phyloP scores from a whole-genome alignment of 352 stramenopile species.

The Phytophthora boehmeriae region DNA sequence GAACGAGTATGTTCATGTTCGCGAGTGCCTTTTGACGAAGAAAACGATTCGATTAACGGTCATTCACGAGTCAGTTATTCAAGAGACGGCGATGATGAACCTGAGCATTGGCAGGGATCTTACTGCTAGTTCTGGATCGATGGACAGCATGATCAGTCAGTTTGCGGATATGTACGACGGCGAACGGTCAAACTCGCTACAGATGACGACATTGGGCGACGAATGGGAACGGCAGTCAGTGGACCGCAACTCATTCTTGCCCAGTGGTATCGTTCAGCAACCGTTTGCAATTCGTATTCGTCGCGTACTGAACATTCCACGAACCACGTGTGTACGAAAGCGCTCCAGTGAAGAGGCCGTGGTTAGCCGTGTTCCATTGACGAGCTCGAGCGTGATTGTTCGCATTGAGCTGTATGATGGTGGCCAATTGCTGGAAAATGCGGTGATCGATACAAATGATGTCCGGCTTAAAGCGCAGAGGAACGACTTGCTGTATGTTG shows the following conservation, averaged over 20 bases:
- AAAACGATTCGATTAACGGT: slow-evolving; percentile 86
- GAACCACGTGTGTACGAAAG: slow-evolving; percentile 67
- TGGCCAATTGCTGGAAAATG: slow-evolving; percentile 71
- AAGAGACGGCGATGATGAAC: slow-evolving; percentile 81
- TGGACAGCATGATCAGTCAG: slow-evolving; percentile 51
- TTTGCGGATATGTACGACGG: slow-evolving; percentile 64
- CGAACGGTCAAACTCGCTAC: slow-evolving; percentile 59
- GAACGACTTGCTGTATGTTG: slow-evolving; percentile 71
- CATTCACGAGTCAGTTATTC: slow-evolving; percentile 87
- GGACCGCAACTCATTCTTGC: slow-evolving; percentile 40
- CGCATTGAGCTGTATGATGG: slow-evolving; percentile 82
- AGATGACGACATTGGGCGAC: slow-evolving; percentile 77
- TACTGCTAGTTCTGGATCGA: slow-evolving; percentile 32
- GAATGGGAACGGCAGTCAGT: slow-evolving; percentile 66
- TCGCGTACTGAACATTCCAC: slow-evolving; percentile 86
- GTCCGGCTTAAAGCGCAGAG: slow-evolving; percentile 75
- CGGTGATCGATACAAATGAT: slow-evolving; percentile 69
- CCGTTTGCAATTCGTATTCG: slow-evolving; percentile 74
- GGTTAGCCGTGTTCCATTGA: slow-evolving; percentile 51
- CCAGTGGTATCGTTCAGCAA: slow-evolving; percentile 64
- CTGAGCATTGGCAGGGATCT: slow-evolving; percentile 76
- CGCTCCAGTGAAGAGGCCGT: slow-evolving; percentile 72
- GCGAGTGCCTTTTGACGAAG: slow-evolving; percentile 86
- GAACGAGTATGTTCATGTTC: slow-evolving; percentile 90
- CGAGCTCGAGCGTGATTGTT: slow-evolving; percentile 71